A percentile compares a stretch with the other conserved stretches of the same genome.
Conservation (phyloP, 1,284 basidiomycete genomes). For the Kwoniella shivajii region DNA sequence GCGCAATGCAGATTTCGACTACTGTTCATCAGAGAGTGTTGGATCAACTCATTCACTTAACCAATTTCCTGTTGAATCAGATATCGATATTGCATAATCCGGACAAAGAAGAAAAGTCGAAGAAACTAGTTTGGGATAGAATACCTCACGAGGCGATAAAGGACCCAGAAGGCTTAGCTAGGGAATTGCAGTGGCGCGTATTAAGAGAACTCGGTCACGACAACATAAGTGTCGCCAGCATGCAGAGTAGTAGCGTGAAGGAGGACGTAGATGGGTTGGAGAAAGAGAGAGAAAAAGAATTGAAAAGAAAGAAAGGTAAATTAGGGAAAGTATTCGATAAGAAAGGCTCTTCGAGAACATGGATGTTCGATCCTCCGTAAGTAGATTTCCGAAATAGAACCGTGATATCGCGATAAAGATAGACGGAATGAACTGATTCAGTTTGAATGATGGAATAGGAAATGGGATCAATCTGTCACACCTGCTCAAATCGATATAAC, state of each 20-base stretch:
- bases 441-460: slow-evolving; percentile 5
- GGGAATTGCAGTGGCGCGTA: slow-evolving; percentile 79
- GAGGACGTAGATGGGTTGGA: background rate
- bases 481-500: slow-evolving; percentile 4
- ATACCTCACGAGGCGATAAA: slow-evolving; percentile 77
- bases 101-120: slow-evolving; percentile 60
- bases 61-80: slow-evolving; percentile 78
- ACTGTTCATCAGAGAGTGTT: slow-evolving; percentile 61
- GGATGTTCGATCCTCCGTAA: slow-evolving; percentile 28
- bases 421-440: background rate
- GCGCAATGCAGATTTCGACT: slow-evolving; percentile 8
- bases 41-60: slow-evolving; percentile 68
- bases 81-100: slow-evolving; percentile 64
- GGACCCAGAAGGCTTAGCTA: slow-evolving; percentile 72
- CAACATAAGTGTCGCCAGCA: too few species aligned
- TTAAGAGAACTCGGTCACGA: slow-evolving; percentile 60
- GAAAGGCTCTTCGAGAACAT: slow-evolving; percentile 17
- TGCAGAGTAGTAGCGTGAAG: background rate
- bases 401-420: too few species aligned
- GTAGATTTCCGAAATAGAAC: too few species aligned
- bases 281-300: slow-evolving; percentile 1
- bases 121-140: slow-evolving; percentile 73
- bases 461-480: slow-evolving; percentile 13
- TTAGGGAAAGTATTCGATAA: slow-evolving; percentile 8
- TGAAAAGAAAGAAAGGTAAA: slow-evolving; percentile 10